phyloP scores from a whole-genome alignment of 2,329 filamentous ascomycete genomes.

The Pseudogymnoascus sp. region DNA sequence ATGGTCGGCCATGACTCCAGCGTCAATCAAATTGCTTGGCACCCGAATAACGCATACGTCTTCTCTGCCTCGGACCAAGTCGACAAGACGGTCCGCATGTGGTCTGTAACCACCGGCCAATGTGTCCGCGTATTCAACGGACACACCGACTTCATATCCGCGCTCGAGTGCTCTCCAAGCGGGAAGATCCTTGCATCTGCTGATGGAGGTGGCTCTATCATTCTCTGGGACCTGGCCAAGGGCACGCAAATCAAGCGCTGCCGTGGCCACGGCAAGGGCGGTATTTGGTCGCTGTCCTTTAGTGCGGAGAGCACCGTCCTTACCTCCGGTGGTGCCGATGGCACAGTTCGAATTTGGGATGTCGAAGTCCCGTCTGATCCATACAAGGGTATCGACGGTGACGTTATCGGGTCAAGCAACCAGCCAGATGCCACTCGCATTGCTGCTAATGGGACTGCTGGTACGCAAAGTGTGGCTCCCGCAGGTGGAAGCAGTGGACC shows the following conservation, averaged over 20 bases:
- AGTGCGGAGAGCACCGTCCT: constrained; percentile 87
- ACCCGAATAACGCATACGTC: constrained; percentile 87
- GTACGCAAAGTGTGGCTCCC: constrained; percentile 22
- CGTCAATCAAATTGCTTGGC: constrained; percentile 88
- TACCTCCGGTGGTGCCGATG: constrained; percentile 83
- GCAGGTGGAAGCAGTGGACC: constrained; percentile 25
- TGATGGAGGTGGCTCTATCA: constrained; percentile 80
- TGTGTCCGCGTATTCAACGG: constrained; percentile 89
- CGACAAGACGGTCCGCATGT: constrained; percentile 93
- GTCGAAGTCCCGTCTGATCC: constrained; percentile 65
- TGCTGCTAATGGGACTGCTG: constrained; percentile 39
- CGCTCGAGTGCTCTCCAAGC: constrained; percentile 77
- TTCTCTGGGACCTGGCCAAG: constrained; percentile 89
- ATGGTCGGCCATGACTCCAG: constrained; percentile 89
- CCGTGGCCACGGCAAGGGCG: constrained; percentile 86
- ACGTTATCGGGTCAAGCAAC: constrained; percentile 32
- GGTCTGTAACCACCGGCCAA: constrained; percentile 81
- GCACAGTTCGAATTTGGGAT: constrained; percentile 92
- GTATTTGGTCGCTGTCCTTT: constrained; percentile 90
- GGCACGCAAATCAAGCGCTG: constrained; percentile 85
- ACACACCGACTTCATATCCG: constrained; percentile 79
- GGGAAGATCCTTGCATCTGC: constrained; percentile 88
- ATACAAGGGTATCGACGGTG: constrained; percentile 44
- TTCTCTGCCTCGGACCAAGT: constrained; percentile 84
- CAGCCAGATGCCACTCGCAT: constrained; percentile 46